These are phyloP conservation scores for Colletotrichum graminicola DNA, from an alignment of 2,329 filamentous ascomycete species.

Conservation along the genomic window DNA sequence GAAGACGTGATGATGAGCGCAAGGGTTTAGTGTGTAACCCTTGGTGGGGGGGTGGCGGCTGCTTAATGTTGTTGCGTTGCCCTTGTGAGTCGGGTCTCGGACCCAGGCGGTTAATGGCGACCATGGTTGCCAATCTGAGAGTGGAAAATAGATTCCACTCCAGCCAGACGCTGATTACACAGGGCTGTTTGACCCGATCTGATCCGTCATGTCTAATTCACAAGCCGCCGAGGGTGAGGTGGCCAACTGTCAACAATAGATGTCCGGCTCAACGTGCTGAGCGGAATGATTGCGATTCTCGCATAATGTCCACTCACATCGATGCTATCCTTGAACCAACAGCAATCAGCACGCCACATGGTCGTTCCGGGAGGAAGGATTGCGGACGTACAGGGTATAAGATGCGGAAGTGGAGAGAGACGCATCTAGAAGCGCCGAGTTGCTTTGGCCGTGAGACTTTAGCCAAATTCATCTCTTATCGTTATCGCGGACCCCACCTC, in stretches of 20 bases:
- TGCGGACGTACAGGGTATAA: not conserved
- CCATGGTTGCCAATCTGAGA: not conserved
- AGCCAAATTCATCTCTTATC: slow-evolving; percentile 27
- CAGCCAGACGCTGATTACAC: no score
- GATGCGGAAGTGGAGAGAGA: not conserved
- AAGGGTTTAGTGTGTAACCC: not conserved
- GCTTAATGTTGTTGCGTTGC: not conserved
- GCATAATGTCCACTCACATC: not conserved
- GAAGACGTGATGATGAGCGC: not conserved
- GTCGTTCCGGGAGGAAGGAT: not conserved
- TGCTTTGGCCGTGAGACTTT: not conserved
- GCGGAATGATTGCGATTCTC: not conserved
- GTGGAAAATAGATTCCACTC: not conserved
- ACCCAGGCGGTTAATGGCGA: not conserved
- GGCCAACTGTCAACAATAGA: not conserved
- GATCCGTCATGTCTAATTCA: not conserved
- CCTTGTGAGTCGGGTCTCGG: not conserved
- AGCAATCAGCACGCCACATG: not conserved
- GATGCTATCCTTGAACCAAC: no score
- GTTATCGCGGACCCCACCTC: slow-evolving; percentile 26
- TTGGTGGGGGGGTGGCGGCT: not conserved
- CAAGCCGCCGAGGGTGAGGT: not conserved
- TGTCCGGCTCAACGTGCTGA: not conserved
- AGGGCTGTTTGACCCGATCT: not conserved
- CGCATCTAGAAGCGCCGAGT: not conserved